phyloP scores from a whole-genome alignment of 345 rosid species.

The Aquilaria yunnanensis region DNA sequence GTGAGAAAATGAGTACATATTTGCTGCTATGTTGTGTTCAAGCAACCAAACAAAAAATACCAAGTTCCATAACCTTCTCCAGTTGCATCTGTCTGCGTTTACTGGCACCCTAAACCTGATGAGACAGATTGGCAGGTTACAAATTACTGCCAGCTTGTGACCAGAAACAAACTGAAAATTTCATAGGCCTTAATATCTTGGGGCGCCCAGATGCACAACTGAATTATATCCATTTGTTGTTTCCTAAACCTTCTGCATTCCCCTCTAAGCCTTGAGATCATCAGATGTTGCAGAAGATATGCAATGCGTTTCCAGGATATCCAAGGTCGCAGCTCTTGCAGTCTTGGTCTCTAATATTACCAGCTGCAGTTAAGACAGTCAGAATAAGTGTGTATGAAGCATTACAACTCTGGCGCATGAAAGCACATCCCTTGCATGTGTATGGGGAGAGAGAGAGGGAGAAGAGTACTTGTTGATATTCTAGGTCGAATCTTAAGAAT shows the following conservation, averaged over 20 bases:
- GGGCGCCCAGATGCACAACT: too few species aligned
- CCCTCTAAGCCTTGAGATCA: conserved; percentile 55
- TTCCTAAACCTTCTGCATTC: not conserved
- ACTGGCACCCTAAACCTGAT: too few species aligned
- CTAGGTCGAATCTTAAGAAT: conserved; percentile 73
- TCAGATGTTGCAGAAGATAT: conserved; percentile 86
- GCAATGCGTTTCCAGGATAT: conserved; percentile 76
- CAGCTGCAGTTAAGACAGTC: conserved; percentile 33
- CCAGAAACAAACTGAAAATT: not conserved
- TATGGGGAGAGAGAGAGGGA: conserved; percentile 9
- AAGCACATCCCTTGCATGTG: not conserved
- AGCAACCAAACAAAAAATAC: too few species aligned
- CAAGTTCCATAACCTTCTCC: too few species aligned
- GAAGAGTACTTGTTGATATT: conserved; percentile 66
- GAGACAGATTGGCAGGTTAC: too few species aligned
- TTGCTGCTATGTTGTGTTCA: too few species aligned
- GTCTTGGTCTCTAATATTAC: conserved; percentile 59
- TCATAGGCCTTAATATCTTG: not conserved
- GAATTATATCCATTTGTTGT: not conserved
- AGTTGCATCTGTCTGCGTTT: too few species aligned
- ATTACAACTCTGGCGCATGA: too few species aligned
- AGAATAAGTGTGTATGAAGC: not conserved
- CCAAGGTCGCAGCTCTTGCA: conserved; percentile 75
- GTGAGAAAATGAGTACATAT: too few species aligned
- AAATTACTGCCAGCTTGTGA: too few species aligned